Evolutionary conservation across 1,284 basidiomycete genomes (phyloP).

Genomic region (Fomitiporia mediterranea): DNA sequence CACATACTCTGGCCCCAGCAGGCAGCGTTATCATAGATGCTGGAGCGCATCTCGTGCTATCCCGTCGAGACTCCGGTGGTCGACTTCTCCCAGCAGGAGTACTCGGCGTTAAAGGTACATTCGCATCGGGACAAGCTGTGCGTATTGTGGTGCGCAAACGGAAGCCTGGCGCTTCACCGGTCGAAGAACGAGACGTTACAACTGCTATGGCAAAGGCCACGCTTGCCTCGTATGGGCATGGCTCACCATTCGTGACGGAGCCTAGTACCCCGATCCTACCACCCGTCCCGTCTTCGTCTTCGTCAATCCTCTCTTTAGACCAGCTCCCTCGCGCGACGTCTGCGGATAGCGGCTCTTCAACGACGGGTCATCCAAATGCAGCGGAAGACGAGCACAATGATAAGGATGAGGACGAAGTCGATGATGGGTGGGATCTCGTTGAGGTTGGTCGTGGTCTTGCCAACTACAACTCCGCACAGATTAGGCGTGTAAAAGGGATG

Average conservation of each 20-base stretch:
- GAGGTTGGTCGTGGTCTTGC: constrained; percentile 93
- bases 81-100: constrained; percentile 90
- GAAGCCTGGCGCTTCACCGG: constrained; percentile 23
- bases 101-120: constrained; percentile 79
- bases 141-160: constrained; percentile 64
- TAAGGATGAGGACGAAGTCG: constrained; percentile 32
- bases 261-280: constrained; percentile 21
- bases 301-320: constrained; percentile 32
- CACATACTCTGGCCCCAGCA: constrained; percentile 86
- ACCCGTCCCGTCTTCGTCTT: constrained; percentile 19
- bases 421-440: constrained; percentile 68
- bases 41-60: constrained; percentile 85
- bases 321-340: constrained; percentile 37
- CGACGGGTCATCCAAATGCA: constrained; percentile 20
- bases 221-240: constrained; percentile 8
- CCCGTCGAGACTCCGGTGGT: constrained; percentile 82
- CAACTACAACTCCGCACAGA: constrained; percentile 95
- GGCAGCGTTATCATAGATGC: constrained; percentile 86
- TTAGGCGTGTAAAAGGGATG: constrained; percentile 82
- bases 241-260: constrained; percentile 17
- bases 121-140: constrained; percentile 94
- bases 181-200: constrained; percentile 27
- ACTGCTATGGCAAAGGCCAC: constrained; percentile 26
- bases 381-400: constrained; percentile 13
- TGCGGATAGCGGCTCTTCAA: constrained; percentile 28